phyloP scores from a whole-genome alignment of 768 basidiomycete genomes.

The Russula lepida region DNA sequence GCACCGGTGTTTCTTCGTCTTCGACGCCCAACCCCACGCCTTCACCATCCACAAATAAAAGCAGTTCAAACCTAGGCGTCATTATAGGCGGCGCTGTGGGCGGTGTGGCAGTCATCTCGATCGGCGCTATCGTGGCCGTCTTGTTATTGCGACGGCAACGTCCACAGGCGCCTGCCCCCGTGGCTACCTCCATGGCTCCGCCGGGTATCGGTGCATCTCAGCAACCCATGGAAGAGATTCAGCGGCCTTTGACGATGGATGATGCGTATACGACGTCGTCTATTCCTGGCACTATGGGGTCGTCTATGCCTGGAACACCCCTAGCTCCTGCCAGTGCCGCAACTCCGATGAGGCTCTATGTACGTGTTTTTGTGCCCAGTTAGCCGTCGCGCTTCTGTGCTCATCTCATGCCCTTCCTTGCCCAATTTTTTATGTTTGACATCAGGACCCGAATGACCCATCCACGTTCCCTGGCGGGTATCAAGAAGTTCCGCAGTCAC shows the following conservation, averaged over 20 bases:
- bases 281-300: neutral
- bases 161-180: neutral
- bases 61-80: neutral
- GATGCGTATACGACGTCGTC: neutral
- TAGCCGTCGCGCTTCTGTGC: neutral
- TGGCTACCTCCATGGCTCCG: neutral
- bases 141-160: neutral
- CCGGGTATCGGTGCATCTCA: neutral
- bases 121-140: neutral
- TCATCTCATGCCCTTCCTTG: too few relatives aligned
- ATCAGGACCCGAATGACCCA: conserved; percentile 7
- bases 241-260: neutral
- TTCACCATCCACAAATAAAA: neutral
- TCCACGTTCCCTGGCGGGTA: conserved; percentile 1
- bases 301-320: neutral
- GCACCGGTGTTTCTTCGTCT: too few relatives aligned
- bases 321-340: too few relatives aligned
- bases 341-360: conserved; percentile 2
- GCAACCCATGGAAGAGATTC: neutral
- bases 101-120: neutral
- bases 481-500: neutral
- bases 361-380: neutral
- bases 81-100: neutral
- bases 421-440: too few relatives aligned
- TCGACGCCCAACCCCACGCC: neutral